Base-by-base conservation (phyloP, 225 moss, liverwort and hornwort species). In the Anthoceros angustus region DNA sequence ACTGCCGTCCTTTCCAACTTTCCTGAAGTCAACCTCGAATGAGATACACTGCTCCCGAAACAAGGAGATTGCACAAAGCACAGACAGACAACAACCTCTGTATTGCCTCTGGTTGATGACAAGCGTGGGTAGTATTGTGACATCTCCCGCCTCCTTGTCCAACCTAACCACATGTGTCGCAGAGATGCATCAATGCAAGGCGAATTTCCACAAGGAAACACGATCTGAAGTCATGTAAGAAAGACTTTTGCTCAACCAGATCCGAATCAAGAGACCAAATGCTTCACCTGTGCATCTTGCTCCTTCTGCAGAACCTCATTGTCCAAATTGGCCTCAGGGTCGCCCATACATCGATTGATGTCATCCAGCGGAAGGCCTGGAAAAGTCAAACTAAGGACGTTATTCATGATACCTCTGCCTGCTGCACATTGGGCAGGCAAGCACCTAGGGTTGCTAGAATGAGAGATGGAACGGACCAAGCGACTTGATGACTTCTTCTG, bases 1-100 rank as follows among this genome's bases (percentile, higher is more conserved):
- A 95, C 95, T 15, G 91, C 95, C 7, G 83, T 81, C 66, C 80
- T 95, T 69, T 86, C 95, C 3, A 95, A 73, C 78, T 95, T 95
- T 60, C 95, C 87, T 71, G 68, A 75, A 0, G 50, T 7, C 18
- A n/a, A 15, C 14, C 55, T 32, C 32, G 32, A 50, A 39, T 9
- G 10, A 16, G 20, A 67, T 41, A 61, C 24, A 11, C 55, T 4
- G 48, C 41, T 18, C 32, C 32, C 4, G 4, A 32, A 32, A 4
- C 32, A 32, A 32, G 32, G 23, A n/a, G 0, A 64, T 0, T 23
- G 14, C 25, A 39, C 64, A 64, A 6, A 40, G 9, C 64, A 65
- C 39, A 25, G 25, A 65, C 64, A 42, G 15, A 16, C 39, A 60
- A 49, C 72, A 24, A 80, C 80, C 90, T 76, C 94, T 77, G 68